Conservation (phyloP, 2,329 filamentous ascomycete species). For the Fusarium fujikuroi region DNA sequence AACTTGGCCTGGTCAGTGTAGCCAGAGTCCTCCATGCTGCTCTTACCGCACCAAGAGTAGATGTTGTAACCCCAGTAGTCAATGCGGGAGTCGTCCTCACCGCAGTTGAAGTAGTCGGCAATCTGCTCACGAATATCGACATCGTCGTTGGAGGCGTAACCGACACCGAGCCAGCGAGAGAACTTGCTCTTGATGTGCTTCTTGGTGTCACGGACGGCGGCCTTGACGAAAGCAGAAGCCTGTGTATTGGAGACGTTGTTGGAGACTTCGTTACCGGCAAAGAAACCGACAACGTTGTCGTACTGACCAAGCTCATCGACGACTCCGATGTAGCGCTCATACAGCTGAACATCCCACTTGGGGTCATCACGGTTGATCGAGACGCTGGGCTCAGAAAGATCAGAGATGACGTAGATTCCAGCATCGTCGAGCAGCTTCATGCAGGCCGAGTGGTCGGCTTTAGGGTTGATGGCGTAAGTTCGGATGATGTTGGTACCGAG, state of each 20-base stretch:
- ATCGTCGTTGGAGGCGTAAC: constrained; percentile 97
- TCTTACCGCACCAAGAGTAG: constrained; percentile 98
- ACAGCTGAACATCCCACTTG: constrained; percentile 82
- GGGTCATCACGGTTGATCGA: constrained; percentile 89
- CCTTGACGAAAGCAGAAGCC: constrained; percentile 95
- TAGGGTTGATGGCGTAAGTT: constrained; percentile 91
- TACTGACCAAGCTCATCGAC: constrained; percentile 85
- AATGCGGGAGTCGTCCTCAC: constrained; percentile 71
- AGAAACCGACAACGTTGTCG: constrained; percentile 95
- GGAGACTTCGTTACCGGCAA: constrained; percentile 97
- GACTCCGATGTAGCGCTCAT: constrained; percentile 82
- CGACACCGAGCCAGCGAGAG: constrained; percentile 85
- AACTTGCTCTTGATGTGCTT: constrained; percentile 85
- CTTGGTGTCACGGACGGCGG: constrained; percentile 96
- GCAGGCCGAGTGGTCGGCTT: constrained; percentile 80
- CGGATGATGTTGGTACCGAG: constrained; percentile 93
- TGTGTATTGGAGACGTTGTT: constrained; percentile 89
- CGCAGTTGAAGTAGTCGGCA: constrained; percentile 95
- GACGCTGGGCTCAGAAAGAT: constrained; percentile 81
- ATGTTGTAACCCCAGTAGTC: constrained; percentile 99
- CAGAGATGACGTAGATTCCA: constrained; percentile 95
- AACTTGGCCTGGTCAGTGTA: constrained; percentile 86
- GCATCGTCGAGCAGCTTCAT: constrained; percentile 85
- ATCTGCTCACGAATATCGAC: constrained; percentile 82
- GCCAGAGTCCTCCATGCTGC: constrained; percentile 78